Percentiles rank a stretch among this genome's conserved stretches.
These are phyloP conservation scores for Pleurotus pulmonarius DNA, from an alignment of 768 basidiomycete species.

Conservation along the genomic window DNA sequence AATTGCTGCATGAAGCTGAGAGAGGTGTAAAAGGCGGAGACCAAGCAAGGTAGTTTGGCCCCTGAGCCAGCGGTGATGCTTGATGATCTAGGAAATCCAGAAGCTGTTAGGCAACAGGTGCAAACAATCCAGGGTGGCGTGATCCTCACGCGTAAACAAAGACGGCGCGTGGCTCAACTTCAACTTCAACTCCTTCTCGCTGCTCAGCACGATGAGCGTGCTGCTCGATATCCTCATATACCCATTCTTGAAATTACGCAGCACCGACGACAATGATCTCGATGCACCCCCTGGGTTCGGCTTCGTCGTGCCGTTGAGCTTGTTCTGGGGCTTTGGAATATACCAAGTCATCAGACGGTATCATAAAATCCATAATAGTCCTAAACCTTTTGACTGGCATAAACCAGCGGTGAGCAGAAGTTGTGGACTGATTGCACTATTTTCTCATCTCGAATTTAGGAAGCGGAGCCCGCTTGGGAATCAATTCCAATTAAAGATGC, in stretches of 20 bases:
- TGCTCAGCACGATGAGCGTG: conserved; percentile 33
- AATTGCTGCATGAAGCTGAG: too few relatives aligned
- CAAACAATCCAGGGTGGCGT: not conserved
- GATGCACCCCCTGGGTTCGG: conserved; percentile 50
- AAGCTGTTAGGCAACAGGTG: not conserved
- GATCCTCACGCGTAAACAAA: conserved; percentile 4
- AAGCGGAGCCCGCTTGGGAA: conserved; percentile 56
- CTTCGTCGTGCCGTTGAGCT: conserved; percentile 60
- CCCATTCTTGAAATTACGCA: conserved; percentile 46
- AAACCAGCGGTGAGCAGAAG: conserved; percentile 49
- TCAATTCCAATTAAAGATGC: conserved; percentile 54
- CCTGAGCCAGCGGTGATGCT: too few relatives aligned
- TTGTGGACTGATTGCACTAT: conserved; percentile 4
- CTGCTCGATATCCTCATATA: conserved; percentile 49
- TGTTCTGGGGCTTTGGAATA: conserved; percentile 76
- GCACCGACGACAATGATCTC: conserved; percentile 42
- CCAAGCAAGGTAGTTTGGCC: too few relatives aligned
- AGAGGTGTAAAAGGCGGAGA: too few relatives aligned
- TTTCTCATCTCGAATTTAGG: conserved; percentile 28
- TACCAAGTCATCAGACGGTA: conserved; percentile 76
- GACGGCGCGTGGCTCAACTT: conserved; percentile 21
- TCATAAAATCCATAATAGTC: conserved; percentile 68
- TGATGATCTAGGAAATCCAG: not conserved
- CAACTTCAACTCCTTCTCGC: conserved; percentile 2
- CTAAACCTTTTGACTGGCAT: conserved; percentile 60